Base-by-base conservation (phyloP, 164 flowering plant species). In the Buxus sempervirens region DNA sequence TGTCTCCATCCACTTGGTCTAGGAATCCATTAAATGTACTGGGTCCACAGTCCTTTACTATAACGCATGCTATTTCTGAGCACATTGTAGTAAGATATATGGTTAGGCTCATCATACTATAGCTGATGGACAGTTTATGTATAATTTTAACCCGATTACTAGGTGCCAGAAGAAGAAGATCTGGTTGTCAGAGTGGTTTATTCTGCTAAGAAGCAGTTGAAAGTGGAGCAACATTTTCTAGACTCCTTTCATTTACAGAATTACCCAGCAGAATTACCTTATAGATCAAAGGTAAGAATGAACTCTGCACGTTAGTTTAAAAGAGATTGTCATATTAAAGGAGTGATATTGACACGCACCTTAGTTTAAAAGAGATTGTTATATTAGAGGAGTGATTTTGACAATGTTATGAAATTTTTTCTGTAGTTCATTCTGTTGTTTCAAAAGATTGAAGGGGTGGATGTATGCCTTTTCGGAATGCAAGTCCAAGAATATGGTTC, bases 401-500 rank as follows among this genome's bases (percentile, higher is more conserved):
- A 32, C 45, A 10, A 26, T 18, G 38, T 58, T 8, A 16, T 27
- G n/a, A n/a, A 13, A 14, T 25, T 60, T 24, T 63, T 56, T 42
- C 62, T 21, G 26, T 45, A 87, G 91, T 81, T 79, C 61, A 80
- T 88, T 41, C 73, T 84, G 20, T 66, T 88, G 73, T 88, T 88
- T 68, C 93, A 88, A 68, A 82, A 78, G 72, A 82, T 88, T 70
- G 88, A 80, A 58, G 93, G 88, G 0, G 86, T 82, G 27, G 93
- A 88, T 57, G 82, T 86, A 9, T 84, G 90, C 68, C 72, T 88
- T 4, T 86, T 85, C 75, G 81, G 70, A 54, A 79, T 86, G 84
- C 80, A 78, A 54, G 90, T 84, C 57, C 90, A 86, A 57, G 88
- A 88, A 70, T 88, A 53, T 74, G 90, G 93, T 26, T 79, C 88